phyloP scores from a whole-genome alignment of 768 basidiomycete genomes.

The Mycena maculata region DNA sequence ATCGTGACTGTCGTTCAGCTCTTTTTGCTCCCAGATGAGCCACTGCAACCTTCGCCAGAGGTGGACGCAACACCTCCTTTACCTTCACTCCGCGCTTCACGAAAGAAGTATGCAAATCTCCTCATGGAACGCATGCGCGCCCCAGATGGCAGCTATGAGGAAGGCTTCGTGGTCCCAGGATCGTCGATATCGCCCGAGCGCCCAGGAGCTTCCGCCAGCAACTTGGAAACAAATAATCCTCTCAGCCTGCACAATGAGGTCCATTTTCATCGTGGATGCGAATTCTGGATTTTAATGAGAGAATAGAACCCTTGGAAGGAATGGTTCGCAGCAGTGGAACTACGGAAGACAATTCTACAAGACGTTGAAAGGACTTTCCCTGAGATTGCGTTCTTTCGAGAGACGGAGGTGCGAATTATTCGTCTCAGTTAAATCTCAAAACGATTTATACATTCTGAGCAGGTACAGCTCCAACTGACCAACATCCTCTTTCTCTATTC shows the following conservation, averaged over 20 bases:
- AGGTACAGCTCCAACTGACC: constrained; percentile 79
- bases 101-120: constrained; percentile 67
- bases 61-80: constrained; percentile 45
- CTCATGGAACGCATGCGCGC: constrained; percentile 80
- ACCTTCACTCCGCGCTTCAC: constrained; percentile 58
- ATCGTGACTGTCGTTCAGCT: constrained; percentile 56
- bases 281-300: constrained; percentile 11
- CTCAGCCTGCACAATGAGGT: constrained; percentile 84
- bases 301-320: constrained; percentile 92
- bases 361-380: constrained; percentile 99
- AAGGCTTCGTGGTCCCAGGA: constrained; percentile 70
- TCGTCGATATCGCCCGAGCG: constrained; percentile 49
- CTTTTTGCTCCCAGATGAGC: constrained; percentile 75
- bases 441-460: not conserved
- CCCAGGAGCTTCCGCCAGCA: constrained; percentile 45
- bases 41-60: constrained; percentile 63
- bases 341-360: constrained; percentile 89
- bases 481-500: constrained; percentile 91
- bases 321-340: constrained; percentile 91
- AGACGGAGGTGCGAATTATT: constrained; percentile 52
- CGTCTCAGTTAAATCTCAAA: not conserved
- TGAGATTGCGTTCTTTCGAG: constrained; percentile 93
- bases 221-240: constrained; percentile 83
- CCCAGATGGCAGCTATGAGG: constrained; percentile 87
- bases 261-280: constrained; percentile 18